phyloP scores from a whole-genome alignment of 1,284 basidiomycete genomes.

The Rhodotorula sp. region DNA sequence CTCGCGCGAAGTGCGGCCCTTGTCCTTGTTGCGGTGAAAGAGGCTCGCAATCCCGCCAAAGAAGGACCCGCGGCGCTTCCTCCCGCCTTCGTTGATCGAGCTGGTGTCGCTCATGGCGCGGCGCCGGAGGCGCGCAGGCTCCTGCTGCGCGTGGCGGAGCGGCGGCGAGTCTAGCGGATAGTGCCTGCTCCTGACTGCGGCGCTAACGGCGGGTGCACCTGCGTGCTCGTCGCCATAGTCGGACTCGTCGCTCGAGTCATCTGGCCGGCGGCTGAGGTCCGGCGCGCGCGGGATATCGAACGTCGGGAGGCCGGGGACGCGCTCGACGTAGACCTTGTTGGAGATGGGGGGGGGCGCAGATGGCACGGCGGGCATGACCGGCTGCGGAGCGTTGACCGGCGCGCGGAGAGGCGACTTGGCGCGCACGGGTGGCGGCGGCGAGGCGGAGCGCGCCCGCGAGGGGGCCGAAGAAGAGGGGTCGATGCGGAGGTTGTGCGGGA shows the following conservation, averaged over 20 bases:
- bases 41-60: constrained; percentile 43
- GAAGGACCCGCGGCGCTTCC: constrained; percentile 36
- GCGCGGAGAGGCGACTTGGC: background rate
- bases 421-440: background rate
- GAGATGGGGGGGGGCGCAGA: constrained; percentile 35
- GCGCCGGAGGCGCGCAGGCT: constrained; percentile 7
- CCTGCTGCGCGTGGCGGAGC: background rate
- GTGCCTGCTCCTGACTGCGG: constrained; percentile 7
- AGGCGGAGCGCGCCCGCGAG: background rate
- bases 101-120: constrained; percentile 39
- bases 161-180: constrained; percentile 18
- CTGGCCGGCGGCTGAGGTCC: constrained; percentile 25
- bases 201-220: background rate
- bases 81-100: constrained; percentile 22
- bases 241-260: constrained; percentile 27
- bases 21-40: constrained; percentile 34
- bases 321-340: constrained; percentile 18
- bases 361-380: constrained; percentile 34
- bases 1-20: background rate
- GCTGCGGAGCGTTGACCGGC: constrained; percentile 1
- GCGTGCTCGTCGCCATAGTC: constrained; percentile 3
- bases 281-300: constrained; percentile 42
- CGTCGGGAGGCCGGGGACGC: constrained; percentile 24
- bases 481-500: constrained; percentile 19
- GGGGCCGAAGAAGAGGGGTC: background rate